These are phyloP conservation scores for Fusarium neocosmosporiellum DNA, from an alignment of 2,329 filamentous ascomycete species.

Conservation along the genomic window DNA sequence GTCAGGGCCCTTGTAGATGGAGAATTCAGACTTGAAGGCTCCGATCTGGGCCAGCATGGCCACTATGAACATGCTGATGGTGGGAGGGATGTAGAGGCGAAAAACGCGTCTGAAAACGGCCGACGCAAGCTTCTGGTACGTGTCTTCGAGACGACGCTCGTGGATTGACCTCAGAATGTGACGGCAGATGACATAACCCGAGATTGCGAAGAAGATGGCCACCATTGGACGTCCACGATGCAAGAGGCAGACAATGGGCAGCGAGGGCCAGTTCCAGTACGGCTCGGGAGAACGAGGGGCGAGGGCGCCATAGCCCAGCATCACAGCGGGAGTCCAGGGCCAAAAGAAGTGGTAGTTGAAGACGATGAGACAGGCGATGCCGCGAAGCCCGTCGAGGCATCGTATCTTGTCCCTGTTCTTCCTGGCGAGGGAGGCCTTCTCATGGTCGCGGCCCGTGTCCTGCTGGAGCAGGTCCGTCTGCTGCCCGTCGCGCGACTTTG, in stretches of 20 bases:
- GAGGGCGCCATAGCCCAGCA: conserved; percentile 54
- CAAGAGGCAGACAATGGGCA: conserved; percentile 55
- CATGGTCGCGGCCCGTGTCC: neutral
- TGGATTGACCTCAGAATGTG: conserved; percentile 53
- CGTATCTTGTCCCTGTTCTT: conserved; percentile 49
- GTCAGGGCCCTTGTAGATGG: conserved; percentile 52
- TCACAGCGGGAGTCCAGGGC: conserved; percentile 54
- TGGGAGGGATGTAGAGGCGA: conserved; percentile 54
- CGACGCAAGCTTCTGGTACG: conserved; percentile 52
- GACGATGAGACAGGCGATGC: conserved; percentile 55
- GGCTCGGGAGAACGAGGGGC: conserved; percentile 51
- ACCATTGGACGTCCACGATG: conserved; percentile 56
- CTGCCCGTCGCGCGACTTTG: neutral
- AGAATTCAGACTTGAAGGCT: conserved; percentile 49
- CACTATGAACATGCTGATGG: conserved; percentile 54
- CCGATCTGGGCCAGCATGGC: conserved; percentile 53
- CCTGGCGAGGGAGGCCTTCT: conserved; percentile 23
- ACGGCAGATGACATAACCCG: conserved; percentile 55
- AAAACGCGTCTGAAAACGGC: conserved; percentile 53
- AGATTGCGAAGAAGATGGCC: conserved; percentile 57
- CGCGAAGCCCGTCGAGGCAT: conserved; percentile 55
- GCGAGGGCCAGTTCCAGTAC: conserved; percentile 45
- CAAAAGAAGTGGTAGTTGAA: conserved; percentile 58
- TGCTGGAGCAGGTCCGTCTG: neutral
- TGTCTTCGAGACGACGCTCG: conserved; percentile 49